phyloP scores from a whole-genome alignment of 1,284 basidiomycete genomes.

The Somion occarium region DNA sequence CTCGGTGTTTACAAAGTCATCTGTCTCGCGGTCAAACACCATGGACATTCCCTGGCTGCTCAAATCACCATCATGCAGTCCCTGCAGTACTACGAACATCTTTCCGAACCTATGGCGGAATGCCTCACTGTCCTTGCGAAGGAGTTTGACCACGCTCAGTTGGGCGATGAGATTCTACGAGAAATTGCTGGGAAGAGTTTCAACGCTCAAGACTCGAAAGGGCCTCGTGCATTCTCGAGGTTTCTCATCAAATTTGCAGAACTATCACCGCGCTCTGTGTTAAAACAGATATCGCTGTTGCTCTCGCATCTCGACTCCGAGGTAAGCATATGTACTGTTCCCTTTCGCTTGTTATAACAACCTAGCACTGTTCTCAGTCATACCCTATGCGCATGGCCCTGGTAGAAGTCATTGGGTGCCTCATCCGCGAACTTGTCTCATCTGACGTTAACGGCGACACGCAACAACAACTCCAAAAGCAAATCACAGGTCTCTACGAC shows the following conservation, averaged over 20 bases:
- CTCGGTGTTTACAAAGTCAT: conserved; percentile 84
- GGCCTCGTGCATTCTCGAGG: conserved; percentile 79
- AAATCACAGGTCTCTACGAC: conserved; percentile 81
- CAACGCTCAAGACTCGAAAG: conserved; percentile 81
- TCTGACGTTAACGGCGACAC: conserved; percentile 49
- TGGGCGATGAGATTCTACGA: conserved; percentile 87
- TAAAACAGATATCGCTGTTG: conserved; percentile 88
- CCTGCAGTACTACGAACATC: conserved; percentile 92
- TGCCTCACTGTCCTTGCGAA: conserved; percentile 76
- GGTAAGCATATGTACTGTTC: conserved; percentile 37
- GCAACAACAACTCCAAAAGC: conserved; percentile 66
- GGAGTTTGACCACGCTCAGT: conserved; percentile 86
- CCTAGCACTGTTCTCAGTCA: conserved; percentile 44
- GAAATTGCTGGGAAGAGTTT: conserved; percentile 82
- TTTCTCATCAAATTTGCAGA: conserved; percentile 87
- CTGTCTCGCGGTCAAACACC: conserved; percentile 89
- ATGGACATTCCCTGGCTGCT: conserved; percentile 79
- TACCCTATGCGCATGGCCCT: conserved; percentile 96
- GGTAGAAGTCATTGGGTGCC: conserved; percentile 79
- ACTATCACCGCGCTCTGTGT: conserved; percentile 76
- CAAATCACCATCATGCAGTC: conserved; percentile 91
- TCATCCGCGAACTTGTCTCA: conserved; percentile 72
- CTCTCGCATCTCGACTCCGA: conserved; percentile 90
- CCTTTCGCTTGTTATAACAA: conserved; percentile 1
- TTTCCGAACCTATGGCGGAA: conserved; percentile 93